Percentiles rank a stretch among this genome's conserved stretches.
Conservation (phyloP, 371 early-diverging fungal species). For the Mortierella sp. region DNA sequence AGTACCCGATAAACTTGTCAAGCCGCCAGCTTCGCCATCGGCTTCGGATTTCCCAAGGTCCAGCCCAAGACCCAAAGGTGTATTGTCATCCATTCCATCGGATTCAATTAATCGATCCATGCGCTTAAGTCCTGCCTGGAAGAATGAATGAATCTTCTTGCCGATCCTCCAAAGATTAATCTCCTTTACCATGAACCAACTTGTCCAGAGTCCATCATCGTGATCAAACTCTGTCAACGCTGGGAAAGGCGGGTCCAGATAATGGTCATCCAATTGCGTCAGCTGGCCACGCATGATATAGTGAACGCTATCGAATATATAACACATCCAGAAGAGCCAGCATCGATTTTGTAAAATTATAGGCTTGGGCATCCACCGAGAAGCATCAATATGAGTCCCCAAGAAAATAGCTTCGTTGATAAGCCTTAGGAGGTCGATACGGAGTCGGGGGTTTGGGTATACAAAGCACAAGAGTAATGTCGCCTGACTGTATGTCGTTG, state of each 20-base stretch:
- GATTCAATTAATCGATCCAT: conserved; percentile 38
- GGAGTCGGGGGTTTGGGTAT: conserved; percentile 40
- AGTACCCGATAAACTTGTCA: neutral
- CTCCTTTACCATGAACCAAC: conserved; percentile 54
- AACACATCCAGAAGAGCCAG: conserved; percentile 49
- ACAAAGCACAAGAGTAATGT: conserved; percentile 41
- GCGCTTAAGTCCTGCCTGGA: conserved; percentile 31
- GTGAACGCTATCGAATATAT: conserved; percentile 45
- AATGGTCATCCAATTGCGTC: conserved; percentile 41
- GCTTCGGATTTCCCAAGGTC: neutral
- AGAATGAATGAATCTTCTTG: conserved; percentile 43
- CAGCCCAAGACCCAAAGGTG: neutral
- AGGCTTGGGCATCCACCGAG: conserved; percentile 50
- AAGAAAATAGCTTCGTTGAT: conserved; percentile 33
- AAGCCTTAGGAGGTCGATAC: conserved; percentile 33
- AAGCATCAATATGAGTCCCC: conserved; percentile 37
- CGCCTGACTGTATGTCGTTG: conserved; percentile 33
- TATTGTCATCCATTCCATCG: neutral
- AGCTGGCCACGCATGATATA: conserved; percentile 44
- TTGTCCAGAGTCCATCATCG: conserved; percentile 48
- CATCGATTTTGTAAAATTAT: conserved; percentile 41
- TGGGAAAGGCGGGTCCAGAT: conserved; percentile 40
- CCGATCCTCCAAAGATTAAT: conserved; percentile 49
- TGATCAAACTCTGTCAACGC: conserved; percentile 39
- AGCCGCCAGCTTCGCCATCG: neutral